Evolutionary conservation across 2,329 filamentous ascomycete species (phyloP).

Genomic region (Exserohilum rostratum): DNA sequence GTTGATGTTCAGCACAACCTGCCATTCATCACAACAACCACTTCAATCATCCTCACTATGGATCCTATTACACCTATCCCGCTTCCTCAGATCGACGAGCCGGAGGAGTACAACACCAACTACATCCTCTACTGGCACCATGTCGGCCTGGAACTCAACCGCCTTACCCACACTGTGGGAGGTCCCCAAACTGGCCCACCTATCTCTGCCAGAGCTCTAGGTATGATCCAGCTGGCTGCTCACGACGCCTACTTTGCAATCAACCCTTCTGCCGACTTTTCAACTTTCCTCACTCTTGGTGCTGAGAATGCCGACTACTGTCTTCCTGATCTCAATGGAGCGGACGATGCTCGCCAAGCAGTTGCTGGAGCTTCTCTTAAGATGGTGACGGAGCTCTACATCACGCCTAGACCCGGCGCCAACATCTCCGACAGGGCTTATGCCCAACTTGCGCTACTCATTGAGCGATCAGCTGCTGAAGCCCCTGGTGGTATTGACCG

Average conservation of each 20-base stretch:
- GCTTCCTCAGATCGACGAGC: constrained; percentile 18
- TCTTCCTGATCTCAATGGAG: constrained; percentile 18
- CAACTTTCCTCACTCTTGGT: constrained; percentile 21
- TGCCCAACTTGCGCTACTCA: constrained; percentile 12
- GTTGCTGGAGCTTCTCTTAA: constrained; percentile 31
- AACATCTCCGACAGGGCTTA: constrained; percentile 19
- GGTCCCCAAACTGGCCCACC: constrained; percentile 20
- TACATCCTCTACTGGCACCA: constrained; percentile 24
- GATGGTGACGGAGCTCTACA: constrained; percentile 23
- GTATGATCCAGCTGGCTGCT: constrained; percentile 32
- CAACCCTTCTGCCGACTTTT: constrained; percentile 14
- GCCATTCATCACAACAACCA: not conserved
- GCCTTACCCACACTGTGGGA: constrained; percentile 16
- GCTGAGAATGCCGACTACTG: constrained; percentile 8
- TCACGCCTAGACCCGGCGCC: constrained; percentile 7
- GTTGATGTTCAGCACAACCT: not conserved
- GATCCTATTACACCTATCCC: constrained; percentile 5
- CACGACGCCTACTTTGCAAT: constrained; percentile 37
- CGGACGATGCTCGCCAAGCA: constrained; percentile 24
- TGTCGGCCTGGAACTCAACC: constrained; percentile 18
- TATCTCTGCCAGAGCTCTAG: constrained; percentile 20
- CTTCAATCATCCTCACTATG: not conserved
- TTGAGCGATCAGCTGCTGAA: constrained; percentile 6
- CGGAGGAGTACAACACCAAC: constrained; percentile 15
- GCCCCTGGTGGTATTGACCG: constrained; percentile 16